These are phyloP conservation scores for Pythium periplocum DNA, from an alignment of 352 stramenopile genomes.

Conservation along the genomic window DNA sequence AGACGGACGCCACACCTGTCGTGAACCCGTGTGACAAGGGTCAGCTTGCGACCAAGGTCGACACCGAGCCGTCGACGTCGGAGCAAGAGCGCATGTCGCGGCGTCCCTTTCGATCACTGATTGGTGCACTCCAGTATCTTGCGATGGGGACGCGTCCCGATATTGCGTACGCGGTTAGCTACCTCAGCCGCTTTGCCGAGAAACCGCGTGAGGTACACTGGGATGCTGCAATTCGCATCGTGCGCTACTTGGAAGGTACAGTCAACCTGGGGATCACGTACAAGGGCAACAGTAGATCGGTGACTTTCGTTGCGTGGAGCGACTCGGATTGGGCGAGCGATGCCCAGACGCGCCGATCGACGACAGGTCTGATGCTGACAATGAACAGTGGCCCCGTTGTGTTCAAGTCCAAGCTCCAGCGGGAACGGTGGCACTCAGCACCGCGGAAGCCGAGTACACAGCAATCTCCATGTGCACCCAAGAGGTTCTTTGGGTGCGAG, in stretches of 20 bases:
- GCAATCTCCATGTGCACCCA: constrained; percentile 4
- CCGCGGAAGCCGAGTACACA: constrained; percentile 6
- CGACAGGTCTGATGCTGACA: constrained; percentile 2
- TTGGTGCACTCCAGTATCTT: background rate
- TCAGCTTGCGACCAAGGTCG: background rate
- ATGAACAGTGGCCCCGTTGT: background rate
- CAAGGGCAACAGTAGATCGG: background rate
- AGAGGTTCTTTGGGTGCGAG: constrained; percentile 2
- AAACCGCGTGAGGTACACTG: background rate
- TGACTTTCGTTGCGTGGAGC: background rate
- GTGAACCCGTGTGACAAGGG: background rate
- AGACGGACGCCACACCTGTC: background rate
- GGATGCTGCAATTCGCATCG: background rate
- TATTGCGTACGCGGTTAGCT: background rate
- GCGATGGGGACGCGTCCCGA: background rate
- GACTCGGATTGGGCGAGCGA: constrained; percentile 12
- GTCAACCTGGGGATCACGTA: background rate
- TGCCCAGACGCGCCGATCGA: constrained; percentile 2
- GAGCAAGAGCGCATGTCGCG: background rate
- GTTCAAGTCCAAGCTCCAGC: constrained; percentile 2
- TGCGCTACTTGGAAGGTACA: background rate
- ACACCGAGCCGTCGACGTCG: background rate
- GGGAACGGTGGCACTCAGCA: constrained; percentile 1
- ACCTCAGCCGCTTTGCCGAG: background rate
- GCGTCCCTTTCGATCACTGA: background rate